These are phyloP conservation scores for Viridothelium virens DNA, from an alignment of 495 filamentous ascomycete species.

Conservation along the genomic window DNA sequence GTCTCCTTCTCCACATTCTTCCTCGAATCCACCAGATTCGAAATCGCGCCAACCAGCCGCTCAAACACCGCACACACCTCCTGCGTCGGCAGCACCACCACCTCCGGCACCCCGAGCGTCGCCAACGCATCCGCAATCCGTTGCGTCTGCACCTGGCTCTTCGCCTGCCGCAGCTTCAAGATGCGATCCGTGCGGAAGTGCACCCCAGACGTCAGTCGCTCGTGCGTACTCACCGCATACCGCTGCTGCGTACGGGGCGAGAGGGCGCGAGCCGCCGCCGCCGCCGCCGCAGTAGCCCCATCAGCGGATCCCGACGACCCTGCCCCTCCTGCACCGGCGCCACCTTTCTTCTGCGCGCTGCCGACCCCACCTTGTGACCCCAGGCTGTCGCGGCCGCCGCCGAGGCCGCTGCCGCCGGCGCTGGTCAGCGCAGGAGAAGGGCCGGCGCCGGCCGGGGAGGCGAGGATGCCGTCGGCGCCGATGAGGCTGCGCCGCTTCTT, in stretches of 20 bases:
- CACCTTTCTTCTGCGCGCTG: not conserved
- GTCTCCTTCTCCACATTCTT: conserved; percentile 83
- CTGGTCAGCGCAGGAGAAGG: not conserved
- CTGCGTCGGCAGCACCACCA: conserved; percentile 79
- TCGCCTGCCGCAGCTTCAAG: conserved; percentile 72
- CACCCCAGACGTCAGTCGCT: conserved; percentile 65
- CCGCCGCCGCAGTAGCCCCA: conserved; percentile 14
- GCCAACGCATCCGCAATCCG: conserved; percentile 70
- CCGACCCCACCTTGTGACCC: conserved; percentile 27
- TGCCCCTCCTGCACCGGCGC: not conserved
- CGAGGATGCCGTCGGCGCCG: conserved; percentile 16
- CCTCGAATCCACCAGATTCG: conserved; percentile 66
- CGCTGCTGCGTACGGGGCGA: conserved; percentile 63
- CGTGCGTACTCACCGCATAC: conserved; percentile 80
- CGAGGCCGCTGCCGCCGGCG: not conserved
- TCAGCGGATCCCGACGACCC: conserved; percentile 7
- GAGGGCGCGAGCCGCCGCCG: conserved; percentile 56
- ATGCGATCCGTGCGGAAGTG: conserved; percentile 80
- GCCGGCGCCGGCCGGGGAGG: not conserved
- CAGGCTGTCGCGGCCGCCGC: conserved; percentile 11
- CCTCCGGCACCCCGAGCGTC: conserved; percentile 69
- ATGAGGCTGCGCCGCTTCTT: conserved; percentile 63
- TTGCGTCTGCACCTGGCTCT: conserved; percentile 70
- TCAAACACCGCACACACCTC: conserved; percentile 76
- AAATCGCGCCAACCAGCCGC: conserved; percentile 64